These are phyloP conservation scores for Karstenula rhodostoma DNA, from an alignment of 2,329 filamentous ascomycete species.

Conservation along the genomic window DNA sequence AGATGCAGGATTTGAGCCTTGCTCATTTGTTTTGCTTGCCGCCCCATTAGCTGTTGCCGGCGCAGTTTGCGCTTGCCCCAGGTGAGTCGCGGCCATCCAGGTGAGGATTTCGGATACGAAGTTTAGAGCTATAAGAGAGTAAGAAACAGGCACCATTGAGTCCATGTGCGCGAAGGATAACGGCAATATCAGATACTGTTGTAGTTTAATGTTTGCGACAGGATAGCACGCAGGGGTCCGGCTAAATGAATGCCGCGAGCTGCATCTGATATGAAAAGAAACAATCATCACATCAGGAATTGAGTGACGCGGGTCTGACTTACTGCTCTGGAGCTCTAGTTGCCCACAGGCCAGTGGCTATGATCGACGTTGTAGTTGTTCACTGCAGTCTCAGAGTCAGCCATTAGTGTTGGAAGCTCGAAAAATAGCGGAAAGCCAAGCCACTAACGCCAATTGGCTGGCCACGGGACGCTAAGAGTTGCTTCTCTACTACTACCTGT, in stretches of 20 bases:
- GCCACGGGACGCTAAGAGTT: too few species aligned
- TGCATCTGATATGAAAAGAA: slow-evolving; percentile 36
- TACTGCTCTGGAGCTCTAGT: background rate
- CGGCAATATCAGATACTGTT: slow-evolving; percentile 48
- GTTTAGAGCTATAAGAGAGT: background rate
- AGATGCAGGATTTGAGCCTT: slow-evolving; percentile 26
- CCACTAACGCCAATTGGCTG: background rate
- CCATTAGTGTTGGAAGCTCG: background rate
- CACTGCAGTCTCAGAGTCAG: background rate
- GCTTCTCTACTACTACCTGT: background rate
- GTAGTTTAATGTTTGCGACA: slow-evolving; percentile 48
- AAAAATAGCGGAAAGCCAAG: slow-evolving; percentile 12
- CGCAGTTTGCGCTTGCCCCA: slow-evolving; percentile 8
- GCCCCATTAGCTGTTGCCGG: slow-evolving; percentile 14
- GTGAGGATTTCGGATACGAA: background rate
- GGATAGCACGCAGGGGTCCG: slow-evolving; percentile 39
- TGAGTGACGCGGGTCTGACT: slow-evolving; percentile 10
- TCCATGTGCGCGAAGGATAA: slow-evolving; percentile 2
- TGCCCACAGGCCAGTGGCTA: background rate
- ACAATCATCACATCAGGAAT: slow-evolving; percentile 33
- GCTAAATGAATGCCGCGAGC: slow-evolving; percentile 44
- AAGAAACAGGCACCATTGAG: background rate
- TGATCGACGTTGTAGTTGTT: background rate
- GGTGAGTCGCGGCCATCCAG: slow-evolving; percentile 10
- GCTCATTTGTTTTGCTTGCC: slow-evolving; percentile 21